Conservation (phyloP, 129 eudicot species). For the Pulicaria dysenterica region DNA sequence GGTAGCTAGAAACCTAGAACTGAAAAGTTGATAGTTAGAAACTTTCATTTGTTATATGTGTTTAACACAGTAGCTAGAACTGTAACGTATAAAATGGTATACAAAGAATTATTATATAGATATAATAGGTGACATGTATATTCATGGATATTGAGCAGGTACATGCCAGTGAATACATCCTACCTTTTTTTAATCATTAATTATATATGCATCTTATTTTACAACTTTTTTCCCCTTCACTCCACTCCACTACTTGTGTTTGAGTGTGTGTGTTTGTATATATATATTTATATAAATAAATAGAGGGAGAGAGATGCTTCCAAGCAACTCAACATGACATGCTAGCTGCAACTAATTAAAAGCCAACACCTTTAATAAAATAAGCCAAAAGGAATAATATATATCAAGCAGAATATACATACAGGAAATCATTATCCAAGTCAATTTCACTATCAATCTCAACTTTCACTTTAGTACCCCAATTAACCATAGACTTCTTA, state of each 20-base stretch:
- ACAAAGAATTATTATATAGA: not conserved
- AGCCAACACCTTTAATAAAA: constrained; percentile 21
- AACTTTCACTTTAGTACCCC: constrained; percentile 21
- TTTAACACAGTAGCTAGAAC: too few relatives aligned
- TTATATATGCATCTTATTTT: constrained; percentile 22
- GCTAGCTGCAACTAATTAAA: constrained; percentile 44
- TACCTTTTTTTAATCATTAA: constrained; percentile 11
- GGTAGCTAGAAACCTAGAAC: too few relatives aligned
- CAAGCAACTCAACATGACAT: constrained; percentile 59
- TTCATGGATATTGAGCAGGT: constrained; percentile 15
- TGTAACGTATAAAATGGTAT: too few relatives aligned
- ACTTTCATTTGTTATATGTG: too few relatives aligned
- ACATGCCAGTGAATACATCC: constrained; percentile 29
- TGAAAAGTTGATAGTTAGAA: too few relatives aligned
- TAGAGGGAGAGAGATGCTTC: constrained; percentile 40
- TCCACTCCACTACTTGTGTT: constrained; percentile 42
- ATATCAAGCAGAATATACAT: constrained; percentile 16
- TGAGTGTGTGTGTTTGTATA: constrained; percentile 16
- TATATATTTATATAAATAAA: not conserved
- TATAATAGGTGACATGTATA: not conserved
- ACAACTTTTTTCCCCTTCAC: constrained; percentile 25
- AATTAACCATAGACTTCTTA: not conserved
- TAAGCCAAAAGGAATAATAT: not conserved
- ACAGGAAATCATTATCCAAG: constrained; percentile 8
- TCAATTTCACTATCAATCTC: not conserved